Evolutionary conservation across 2,329 filamentous ascomycete genomes (phyloP), one percentile per base, ranked within the genome.

Genomic region (Trichocomaceae sp.): DNA sequence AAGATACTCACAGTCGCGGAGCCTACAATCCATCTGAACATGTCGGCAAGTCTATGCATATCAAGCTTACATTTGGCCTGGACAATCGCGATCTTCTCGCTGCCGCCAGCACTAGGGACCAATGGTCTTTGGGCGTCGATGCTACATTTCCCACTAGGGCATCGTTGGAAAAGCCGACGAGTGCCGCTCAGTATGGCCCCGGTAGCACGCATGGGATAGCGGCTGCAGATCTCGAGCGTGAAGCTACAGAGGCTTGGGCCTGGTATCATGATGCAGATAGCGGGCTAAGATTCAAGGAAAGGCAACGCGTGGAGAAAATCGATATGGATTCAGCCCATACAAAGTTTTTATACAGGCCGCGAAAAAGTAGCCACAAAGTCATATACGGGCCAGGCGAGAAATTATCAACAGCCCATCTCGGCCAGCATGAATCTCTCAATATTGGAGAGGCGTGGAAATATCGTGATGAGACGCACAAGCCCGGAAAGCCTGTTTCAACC

Each of bases 261-360:
- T 84, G 81, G 82, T 83, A 81, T 61, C 71, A 74, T 50, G 63
- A 71, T 9, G 58, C 66, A 22, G 68, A 69, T 20, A 71, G 75
- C 23, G 70, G 70, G 42, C 63, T 68, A 12, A 58, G 50, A 2
- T 80, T 83, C 55, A 61, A 63, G 6, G 62, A 63, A 48, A 69
- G 65, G 15, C 81, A 83, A 58, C 62, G 60, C 3, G 60, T 68
- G 4, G 63, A 60, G 22, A 53, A 41, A 1, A 59, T 82, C 7
- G 63, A 59, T 9, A 63, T 66, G 33, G 62, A 69, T 10, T 66
- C 75, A 46, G 75, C 69, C 2, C 60, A 63, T 15, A 57, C 59
- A n/a, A 54, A 53, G 2, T 82, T 81, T 58, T 59, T 83, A 46
- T 66, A 70, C 12, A 58, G 52, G n/a, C 48, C 63, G 4, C 62